Evolutionary conservation across 176 grass and related monocot species (phyloP), one percentile per base, ranked within the genome.

Genomic region (Poa pratensis): DNA sequence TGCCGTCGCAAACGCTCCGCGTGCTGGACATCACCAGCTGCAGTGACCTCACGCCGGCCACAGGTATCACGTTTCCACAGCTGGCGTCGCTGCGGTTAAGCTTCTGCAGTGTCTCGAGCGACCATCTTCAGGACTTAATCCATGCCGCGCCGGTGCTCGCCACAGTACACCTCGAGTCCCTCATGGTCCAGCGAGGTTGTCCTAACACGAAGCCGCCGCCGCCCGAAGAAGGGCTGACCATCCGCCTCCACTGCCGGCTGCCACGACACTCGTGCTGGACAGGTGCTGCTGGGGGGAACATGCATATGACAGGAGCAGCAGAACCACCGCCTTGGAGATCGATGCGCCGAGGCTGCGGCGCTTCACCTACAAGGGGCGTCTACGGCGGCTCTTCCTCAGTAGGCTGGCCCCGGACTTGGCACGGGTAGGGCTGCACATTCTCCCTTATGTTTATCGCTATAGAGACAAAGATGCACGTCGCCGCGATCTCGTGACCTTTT

Each of bases 31-130:
- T 28, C 4, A 28, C 60, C 12, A 63, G 60, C 60, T 63, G 5
- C 24, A 26, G 12, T 13, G 11, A 5, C 60, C 60, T 63, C 12
- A 26, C 5, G 20, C 12, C 20, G 1, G 13, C 20, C 1, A 0
- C 45, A 5, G 19, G 9, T 5, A 15, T 35, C 23, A 0, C 39
- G 3, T 74, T 74, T 54, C 52, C 69, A 16, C 22, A 6, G 15
- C 69, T 83, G 3, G 24, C 10, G n/a, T 24, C 20, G 18, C 48
- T 69, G 5, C 63, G 28, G 46, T 13, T 81, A 2, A 19, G 48
- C 8, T 6, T 7, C 0, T 45, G 80, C 52, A 5, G 0, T 5
- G 22, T 83, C 0, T 0, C 0, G 3, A 5, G 28, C 17, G 0
- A 19, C 0, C 12, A 17, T 0, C 51, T 82, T 5, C 80, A 30